phyloP scores from a whole-genome alignment of 2,329 filamentous ascomycete genomes.

The Tolypocladium inflatum region DNA sequence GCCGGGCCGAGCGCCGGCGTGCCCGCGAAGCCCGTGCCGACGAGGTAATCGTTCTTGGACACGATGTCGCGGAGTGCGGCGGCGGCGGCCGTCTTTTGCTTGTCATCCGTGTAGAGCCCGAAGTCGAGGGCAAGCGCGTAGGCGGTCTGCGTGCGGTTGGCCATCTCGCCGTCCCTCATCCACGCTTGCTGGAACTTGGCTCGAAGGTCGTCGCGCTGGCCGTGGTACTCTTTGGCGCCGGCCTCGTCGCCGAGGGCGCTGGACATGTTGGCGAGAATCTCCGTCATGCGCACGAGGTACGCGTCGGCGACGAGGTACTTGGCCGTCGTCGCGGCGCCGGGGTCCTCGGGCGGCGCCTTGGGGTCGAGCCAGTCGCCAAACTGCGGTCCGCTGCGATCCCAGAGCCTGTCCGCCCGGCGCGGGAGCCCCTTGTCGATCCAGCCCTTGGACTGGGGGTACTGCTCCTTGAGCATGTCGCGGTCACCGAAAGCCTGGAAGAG shows the following conservation, averaged over 20 bases:
- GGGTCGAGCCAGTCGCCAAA: not conserved
- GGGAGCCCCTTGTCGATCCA: not conserved
- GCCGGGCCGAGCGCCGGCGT: constrained; percentile 28
- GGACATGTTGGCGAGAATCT: not conserved
- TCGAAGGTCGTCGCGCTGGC: not conserved
- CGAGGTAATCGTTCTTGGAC: constrained; percentile 19
- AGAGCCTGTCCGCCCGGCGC: not conserved
- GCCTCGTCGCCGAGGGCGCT: not conserved
- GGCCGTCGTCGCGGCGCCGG: not conserved
- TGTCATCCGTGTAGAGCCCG: not conserved
- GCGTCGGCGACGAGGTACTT: not conserved
- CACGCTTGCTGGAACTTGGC: not conserved
- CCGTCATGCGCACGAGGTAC: not conserved
- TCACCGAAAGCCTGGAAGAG: not conserved
- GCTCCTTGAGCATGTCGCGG: not conserved
- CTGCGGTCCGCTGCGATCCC: not conserved
- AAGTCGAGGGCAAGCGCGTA: not conserved
- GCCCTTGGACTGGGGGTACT: not conserved
- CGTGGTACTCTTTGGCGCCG: not conserved
- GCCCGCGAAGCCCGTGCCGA: constrained; percentile 34
- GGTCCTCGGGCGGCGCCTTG: not conserved
- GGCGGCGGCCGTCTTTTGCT: constrained; percentile 9
- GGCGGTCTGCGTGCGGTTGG: not conserved
- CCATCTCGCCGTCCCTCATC: not conserved
- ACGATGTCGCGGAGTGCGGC: constrained; percentile 21